Evolutionary conservation across 345 rosid species (phyloP).

Genomic region (Heritiera fomes): DNA sequence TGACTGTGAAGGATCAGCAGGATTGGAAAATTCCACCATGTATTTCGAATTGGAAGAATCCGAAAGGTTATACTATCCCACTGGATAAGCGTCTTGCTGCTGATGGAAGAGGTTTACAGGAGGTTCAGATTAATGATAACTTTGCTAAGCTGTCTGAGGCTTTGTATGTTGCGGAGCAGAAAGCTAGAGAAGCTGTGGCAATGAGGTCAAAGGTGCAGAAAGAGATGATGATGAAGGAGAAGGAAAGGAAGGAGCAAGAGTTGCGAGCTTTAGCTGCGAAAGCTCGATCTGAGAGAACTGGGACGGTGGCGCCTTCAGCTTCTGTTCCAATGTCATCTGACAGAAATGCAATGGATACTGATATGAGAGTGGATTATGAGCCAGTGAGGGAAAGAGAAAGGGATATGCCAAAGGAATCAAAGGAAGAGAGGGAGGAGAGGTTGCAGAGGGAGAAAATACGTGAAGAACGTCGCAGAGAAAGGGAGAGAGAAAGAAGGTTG

Average conservation of each 20-base stretch:
- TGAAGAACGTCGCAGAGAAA: constrained; percentile 90
- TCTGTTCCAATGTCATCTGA: constrained; percentile 58
- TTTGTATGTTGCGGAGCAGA: constrained; percentile 91
- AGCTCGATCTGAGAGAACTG: constrained; percentile 93
- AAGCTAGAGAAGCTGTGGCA: constrained; percentile 97
- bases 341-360: constrained; percentile 48
- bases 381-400: constrained; percentile 48
- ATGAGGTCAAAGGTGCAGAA: constrained; percentile 97
- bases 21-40: constrained; percentile 99
- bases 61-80: constrained; percentile 93
- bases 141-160: constrained; percentile 93
- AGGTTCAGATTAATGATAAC: constrained; percentile 82
- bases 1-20: constrained; percentile 93
- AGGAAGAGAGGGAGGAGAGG: constrained; percentile 79
- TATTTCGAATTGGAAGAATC: constrained; percentile 94
- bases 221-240: constrained; percentile 92
- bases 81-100: constrained; percentile 98
- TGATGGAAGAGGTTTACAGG: constrained; percentile 96
- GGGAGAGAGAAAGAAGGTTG: constrained; percentile 89
- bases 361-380: constrained; percentile 65
- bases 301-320: constrained; percentile 50
- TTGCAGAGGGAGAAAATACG: constrained; percentile 85
- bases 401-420: constrained; percentile 57
- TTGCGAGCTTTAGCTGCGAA: constrained; percentile 89
- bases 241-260: constrained; percentile 89